Percentiles rank a stretch among this genome's conserved stretches.
These are phyloP conservation scores for Ophiostoma himal-ulmi DNA, from an alignment of 2,329 filamentous ascomycete genomes.

Conservation along the genomic window DNA sequence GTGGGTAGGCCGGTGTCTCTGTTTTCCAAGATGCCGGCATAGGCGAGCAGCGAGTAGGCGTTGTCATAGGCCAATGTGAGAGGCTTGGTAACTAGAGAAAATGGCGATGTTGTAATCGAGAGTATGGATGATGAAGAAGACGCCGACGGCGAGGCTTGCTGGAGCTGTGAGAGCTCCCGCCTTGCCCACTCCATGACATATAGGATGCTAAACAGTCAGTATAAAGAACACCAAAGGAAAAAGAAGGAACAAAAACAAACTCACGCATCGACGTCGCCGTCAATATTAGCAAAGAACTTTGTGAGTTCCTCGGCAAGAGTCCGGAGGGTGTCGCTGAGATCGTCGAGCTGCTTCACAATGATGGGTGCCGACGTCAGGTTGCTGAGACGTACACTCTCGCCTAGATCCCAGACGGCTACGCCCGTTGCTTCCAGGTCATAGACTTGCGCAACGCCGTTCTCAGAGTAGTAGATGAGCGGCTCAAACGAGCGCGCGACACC, in stretches of 20 bases:
- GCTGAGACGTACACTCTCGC: conserved; percentile 79
- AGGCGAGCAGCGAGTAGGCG: conserved; percentile 68
- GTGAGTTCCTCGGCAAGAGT: conserved; percentile 79
- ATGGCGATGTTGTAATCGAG: neutral
- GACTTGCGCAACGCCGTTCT: conserved; percentile 80
- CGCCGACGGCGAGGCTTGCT: conserved; percentile 46
- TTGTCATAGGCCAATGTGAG: conserved; percentile 74
- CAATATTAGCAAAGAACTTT: conserved; percentile 87
- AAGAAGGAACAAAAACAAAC: conserved; percentile 24
- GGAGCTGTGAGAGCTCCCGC: conserved; percentile 69
- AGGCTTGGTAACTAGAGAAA: conserved; percentile 48
- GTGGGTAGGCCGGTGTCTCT: conserved; percentile 53
- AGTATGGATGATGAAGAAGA: neutral
- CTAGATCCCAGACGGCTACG: conserved; percentile 89
- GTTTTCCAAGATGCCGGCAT: conserved; percentile 55
- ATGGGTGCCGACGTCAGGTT: conserved; percentile 86
- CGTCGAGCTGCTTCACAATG: conserved; percentile 80
- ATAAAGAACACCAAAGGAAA: too few species aligned
- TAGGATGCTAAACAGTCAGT: conserved; percentile 55
- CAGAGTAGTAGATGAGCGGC: conserved; percentile 89
- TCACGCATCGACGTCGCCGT: conserved; percentile 80
- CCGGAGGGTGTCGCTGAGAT: conserved; percentile 78
- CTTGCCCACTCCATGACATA: conserved; percentile 96
- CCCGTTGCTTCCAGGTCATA: conserved; percentile 85
- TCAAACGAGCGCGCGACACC: conserved; percentile 87